Base-by-base conservation (phyloP, 768 basidiomycete genomes). In the Roridomyces roridus region DNA sequence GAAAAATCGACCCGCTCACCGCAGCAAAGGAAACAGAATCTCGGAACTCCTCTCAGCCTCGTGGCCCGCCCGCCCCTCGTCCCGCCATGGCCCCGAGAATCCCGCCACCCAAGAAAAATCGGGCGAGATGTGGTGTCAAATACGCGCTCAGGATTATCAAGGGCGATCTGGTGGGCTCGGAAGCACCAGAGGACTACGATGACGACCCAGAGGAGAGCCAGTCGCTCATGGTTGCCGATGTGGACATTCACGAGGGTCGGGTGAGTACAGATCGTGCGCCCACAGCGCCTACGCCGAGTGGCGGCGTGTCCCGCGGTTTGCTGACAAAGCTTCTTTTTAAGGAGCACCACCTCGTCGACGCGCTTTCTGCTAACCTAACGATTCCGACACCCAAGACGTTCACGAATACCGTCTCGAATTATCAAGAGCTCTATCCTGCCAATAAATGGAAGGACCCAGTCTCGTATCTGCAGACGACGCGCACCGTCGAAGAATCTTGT, bases 321-420 rank as follows among this genome's bases (percentile, higher is more conserved):
- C 68, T 79, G 68, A 79, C 77, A 70, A 75, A 80, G 24, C 65
- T 61, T 58, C 66, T 46, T 54, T 60, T 68, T 62, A 72, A 84
- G 82, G 83, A 84, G 73, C 82, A 83, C 59, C 82, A 84, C 56
- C n/a, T 64, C 83, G 54, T 81, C 82, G 60, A 76, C 80, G 23
- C 80, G 81, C 41, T 67, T 84, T 34, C 31, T 8, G 59, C 59
- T 77, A 67, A 73, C 74, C 18, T 80, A 81, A 50, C 79, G 73
- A 99, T 99, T 66, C 97, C 97, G 3, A 96, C 92, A 4, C 96
- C 97, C 0, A 94, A 95, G 69, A 91, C 92, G 1, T 89, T 88
- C 8, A 91, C 92, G 44, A 62, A 91, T n/a, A n/a, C n/a, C 63
- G 87, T 91, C 52, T 82, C 84, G 26, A 87, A 94, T 66, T 96